Evolutionary conservation across 2,329 filamentous ascomycete species (phyloP), one percentile per base, ranked within the genome.

Genomic region (Xylaria sp.): DNA sequence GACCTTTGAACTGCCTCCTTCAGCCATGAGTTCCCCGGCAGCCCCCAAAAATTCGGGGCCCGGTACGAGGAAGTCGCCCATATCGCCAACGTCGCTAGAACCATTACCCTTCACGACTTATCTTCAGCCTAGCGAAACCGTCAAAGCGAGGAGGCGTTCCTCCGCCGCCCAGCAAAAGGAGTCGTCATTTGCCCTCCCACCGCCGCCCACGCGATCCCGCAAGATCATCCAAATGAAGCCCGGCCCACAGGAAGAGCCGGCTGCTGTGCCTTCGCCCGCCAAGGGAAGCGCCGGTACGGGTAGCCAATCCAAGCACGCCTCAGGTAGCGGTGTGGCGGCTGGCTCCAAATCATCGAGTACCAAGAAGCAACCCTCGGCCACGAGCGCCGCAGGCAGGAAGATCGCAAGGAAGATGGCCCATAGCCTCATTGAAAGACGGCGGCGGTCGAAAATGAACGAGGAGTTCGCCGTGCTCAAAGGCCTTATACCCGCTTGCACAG

Each of bases 141-240:
- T 84, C 67, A 85, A 85, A 69, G 78, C 81, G n/a, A 79, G 83
- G 54, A 78, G 84, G 60, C 79, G 85, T 42, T 80, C 82, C 0
- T 83, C 84, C 15, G 75, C 80, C 12, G 76, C 79, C 14, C 72
- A 78, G 60, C 80, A 82, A 60, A 89, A 87, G 67, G 85, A 88
- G 69, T 81, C 84, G 69, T 81, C 84, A 50, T 96, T 97, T 75
- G 85, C 91, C 9, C 85, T 99, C 15, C 95, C 95, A 19, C 95
- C 95, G 9, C 95, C 94, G 15, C 95, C 95, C 0, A 97, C 94
- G 2, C 85, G 94, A 66, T 92, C 92, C 43, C 89, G 94, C 72
- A 98, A 96, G 80, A 98, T 99, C 75, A 98, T 98, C 61, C 94
- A 98, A 79, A 97, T 98, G 94, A 97, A 96, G 78, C 94, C 86